Evolutionary conservation across 2,329 filamentous ascomycete genomes (phyloP).

Genomic region (Fusarium sp.): DNA sequence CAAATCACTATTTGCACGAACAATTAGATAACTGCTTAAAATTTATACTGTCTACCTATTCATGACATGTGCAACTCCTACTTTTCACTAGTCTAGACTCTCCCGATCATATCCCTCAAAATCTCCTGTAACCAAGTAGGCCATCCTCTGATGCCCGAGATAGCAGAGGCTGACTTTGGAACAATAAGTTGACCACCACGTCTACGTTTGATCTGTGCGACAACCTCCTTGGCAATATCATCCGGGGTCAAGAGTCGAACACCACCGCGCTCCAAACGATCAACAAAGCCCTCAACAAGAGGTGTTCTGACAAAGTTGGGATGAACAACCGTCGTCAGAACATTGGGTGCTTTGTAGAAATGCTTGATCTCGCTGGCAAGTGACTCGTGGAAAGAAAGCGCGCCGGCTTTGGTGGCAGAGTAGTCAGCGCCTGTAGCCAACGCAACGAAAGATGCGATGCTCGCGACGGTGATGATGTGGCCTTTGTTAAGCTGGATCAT

Average conservation of each 20-base stretch:
- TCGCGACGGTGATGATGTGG: slow-evolving; percentile 76
- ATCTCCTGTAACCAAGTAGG: slow-evolving; percentile 53
- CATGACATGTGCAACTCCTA: too few relatives aligned
- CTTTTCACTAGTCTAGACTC: too few relatives aligned
- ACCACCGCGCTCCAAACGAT: slow-evolving; percentile 45
- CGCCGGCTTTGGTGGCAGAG: slow-evolving; percentile 71
- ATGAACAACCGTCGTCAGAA: slow-evolving; percentile 72
- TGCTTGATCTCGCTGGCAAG: slow-evolving; percentile 66
- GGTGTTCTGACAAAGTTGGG: slow-evolving; percentile 65
- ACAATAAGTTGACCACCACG: slow-evolving; percentile 61
- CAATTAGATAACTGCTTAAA: too few relatives aligned
- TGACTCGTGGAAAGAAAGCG: slow-evolving; percentile 74
- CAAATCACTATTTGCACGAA: too few relatives aligned
- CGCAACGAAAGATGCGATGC: slow-evolving; percentile 69
- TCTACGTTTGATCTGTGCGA: slow-evolving; percentile 57
- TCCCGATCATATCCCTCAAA: slow-evolving; percentile 44
- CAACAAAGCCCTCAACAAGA: slow-evolving; percentile 52
- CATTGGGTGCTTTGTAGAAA: slow-evolving; percentile 68
- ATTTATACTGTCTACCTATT: too few relatives aligned
- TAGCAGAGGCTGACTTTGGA: slow-evolving; percentile 43
- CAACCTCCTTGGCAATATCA: slow-evolving; percentile 56
- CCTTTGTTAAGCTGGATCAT: slow-evolving; percentile 75
- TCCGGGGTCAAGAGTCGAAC: slow-evolving; percentile 49
- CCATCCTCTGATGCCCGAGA: slow-evolving; percentile 54
- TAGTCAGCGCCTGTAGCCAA: slow-evolving; percentile 74